Base-by-base conservation (phyloP, 2,329 filamentous ascomycete species). In the Penicillium expansum region DNA sequence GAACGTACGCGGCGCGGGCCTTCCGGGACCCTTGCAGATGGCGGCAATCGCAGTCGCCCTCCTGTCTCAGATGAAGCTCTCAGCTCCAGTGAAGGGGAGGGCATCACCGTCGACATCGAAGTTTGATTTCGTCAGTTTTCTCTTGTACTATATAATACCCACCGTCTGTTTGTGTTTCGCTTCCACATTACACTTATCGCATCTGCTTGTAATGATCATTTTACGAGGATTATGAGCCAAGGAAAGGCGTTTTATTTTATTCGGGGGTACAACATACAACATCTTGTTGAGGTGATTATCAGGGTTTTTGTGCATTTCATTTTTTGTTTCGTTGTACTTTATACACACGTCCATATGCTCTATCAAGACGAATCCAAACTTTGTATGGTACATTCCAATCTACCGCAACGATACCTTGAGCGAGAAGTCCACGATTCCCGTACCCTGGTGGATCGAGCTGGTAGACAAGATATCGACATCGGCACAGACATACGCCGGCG, bases 391-490 rank as follows among this genome's bases (percentile, higher is more conserved):
- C 55, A 64, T 22, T 22, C 45, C 33, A 50, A 42, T 22, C 52
- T 64, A 74, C 43, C 69, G 67, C 62, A 76, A 51, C 24, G 70
- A 74, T 41, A 99, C 92, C 80, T 99, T 99, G 65, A 99, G 81
- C 5, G 92, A 97, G 73, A 97, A 97, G 74, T 99, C 94, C 44
- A 99, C 86, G 72, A 97, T 92, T 30, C 89, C 86, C 3, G 95
- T 91, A 3, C 94, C 93, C 78, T 99, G 94, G 70, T 99, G 94
- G 69, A 99, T 97, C 51, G 90, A 93, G 72, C 92, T 97, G 42
- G 93, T 97, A 42, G 92, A 97, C 66, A 97, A 87, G 64, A 99
- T 92, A 75, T 99, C 94, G 65, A 99, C 86, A 76, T 97, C 92
- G 82, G 76, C 70, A 69, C 79, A 83, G 10, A 71, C 88, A 77